Evolutionary conservation across 2,329 filamentous ascomycete species (phyloP), one percentile per base, ranked within the genome.

Genomic region (Pseudogymnoascus sp.): DNA sequence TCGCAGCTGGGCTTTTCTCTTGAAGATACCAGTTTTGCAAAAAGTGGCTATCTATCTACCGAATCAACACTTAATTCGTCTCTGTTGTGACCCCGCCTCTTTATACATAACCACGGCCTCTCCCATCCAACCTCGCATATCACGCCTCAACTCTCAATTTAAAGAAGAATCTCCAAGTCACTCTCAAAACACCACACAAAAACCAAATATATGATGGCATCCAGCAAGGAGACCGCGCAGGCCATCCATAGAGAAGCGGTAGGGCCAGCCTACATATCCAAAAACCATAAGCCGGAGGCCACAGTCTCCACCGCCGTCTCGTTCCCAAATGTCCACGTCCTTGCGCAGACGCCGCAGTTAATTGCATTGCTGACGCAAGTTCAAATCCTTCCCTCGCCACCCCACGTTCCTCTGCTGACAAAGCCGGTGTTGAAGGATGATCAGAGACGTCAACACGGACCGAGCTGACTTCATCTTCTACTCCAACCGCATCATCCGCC

Each of bases 391-490:
- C 29, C 26, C 29, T 33, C 11, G n/a, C 14, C 8, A 10, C 13
- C 29, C 10, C 6, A 16, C 26, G 6, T 21, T 19, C 16, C 3
- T 8, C 33, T 56, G 10, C 50, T 56, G 29, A 56, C 50, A 33
- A 19, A 33, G 10, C 50, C 16, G n/a, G 16, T 16, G 65, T 66
- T 63, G 67, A 71, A 97, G 93, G 67, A 97, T 97, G 84, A 97
- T 99, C 74, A 89, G 95, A 70, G 92, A 96, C 76, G 90, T 90
- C 76, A 84, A 88, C 69, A 99, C 95, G 5, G 86, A 88, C 63
- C 89, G 95, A 64, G 95, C 92, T 66, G 95, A 99, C 76, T 99
- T 99, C 76, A 97, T 99, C 74, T 99, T 99, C 79, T 96, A 97
- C 80, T 96, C 93, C 47, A 99, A 99, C 78, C 87, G 95, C 65